phyloP scores from a whole-genome alignment of 2,329 filamentous ascomycete genomes.

The Cladophialophora bantiana region DNA sequence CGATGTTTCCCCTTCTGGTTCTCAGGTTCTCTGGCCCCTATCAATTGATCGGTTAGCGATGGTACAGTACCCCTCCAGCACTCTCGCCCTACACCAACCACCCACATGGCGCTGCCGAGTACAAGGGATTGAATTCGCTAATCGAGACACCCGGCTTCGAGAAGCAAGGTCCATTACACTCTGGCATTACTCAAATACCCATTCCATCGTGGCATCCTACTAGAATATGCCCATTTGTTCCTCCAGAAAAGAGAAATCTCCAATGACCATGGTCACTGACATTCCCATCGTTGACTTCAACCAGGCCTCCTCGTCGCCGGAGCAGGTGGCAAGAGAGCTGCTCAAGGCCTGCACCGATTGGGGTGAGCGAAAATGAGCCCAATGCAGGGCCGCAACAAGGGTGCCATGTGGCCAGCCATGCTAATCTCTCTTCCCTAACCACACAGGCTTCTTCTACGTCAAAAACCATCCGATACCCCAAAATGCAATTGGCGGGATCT shows the following conservation, averaged over 20 bases:
- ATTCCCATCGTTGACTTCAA: conserved; percentile 30
- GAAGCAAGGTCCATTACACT: neutral
- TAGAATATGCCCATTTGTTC: neutral
- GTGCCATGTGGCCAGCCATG: conserved; percentile 18
- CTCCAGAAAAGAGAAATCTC: neutral
- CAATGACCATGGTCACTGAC: conserved; percentile 8
- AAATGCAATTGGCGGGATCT: conserved; percentile 64
- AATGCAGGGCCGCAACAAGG: neutral
- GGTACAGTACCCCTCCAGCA: too few species aligned
- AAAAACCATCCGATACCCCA: conserved; percentile 65
- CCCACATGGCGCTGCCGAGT: too few species aligned
- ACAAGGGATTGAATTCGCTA: neutral
- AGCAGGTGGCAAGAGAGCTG: conserved; percentile 21
- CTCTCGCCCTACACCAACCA: too few species aligned
- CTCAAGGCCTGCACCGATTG: conserved; percentile 27
- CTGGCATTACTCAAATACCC: neutral
- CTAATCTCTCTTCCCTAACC: conserved; percentile 7
- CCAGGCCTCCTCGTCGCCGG: conserved; percentile 19
- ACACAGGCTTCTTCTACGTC: conserved; percentile 65
- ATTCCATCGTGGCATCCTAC: neutral
- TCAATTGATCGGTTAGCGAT: neutral
- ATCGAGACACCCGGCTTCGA: neutral
- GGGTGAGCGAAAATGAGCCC: conserved; percentile 19
- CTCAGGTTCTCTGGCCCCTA: neutral
- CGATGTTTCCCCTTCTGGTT: neutral